Evolutionary conservation across 495 filamentous ascomycete species (phyloP), one percentile per base, ranked within the genome.

Genomic region (Penicillium malachiteum): DNA sequence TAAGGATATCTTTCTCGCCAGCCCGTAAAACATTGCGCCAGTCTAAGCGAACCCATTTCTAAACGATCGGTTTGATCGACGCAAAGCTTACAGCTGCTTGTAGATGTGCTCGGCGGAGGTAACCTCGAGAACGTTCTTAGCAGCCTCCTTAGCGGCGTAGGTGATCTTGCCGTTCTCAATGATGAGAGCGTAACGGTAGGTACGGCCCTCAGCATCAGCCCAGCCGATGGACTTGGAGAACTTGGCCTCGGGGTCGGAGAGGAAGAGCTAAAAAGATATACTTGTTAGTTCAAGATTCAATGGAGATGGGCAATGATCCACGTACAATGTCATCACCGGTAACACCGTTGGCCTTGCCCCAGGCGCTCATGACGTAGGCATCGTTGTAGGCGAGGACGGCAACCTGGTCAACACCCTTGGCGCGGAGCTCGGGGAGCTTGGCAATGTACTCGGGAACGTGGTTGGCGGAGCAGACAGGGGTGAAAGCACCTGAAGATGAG

Each of bases 341-440:
- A 64, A 95, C 81, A 34, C 80, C 81, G 77, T 96, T 96, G 61
- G 92, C 93, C 83, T 96, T 96, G 69, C 86, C 88, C 93, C 93
- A 97, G 50, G 93, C 93, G 66, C 84, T 85, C 90, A 96, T 96
- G 65, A 97, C 92, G 71, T 81, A 96, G 49, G 85, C 81, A 80
- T 96, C 92, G 72, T 97, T 96, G 81, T 78, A 90, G 52, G 91
- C 89, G 59, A 96, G 89, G 66, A 93, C 86, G 55, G 89, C 81
- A 56, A 97, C 83, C 52, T 88, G 67, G 73, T 96, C 91, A 58
- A 96, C 91, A 60, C 91, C 92, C 81, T 93, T 94, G 57, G 72
- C 77, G 76, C 85, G 86, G 70, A 97, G 78, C 70, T 87, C 76
- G 38, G 79, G 68, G 46, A 89, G 74, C 62, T 91, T 87, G 74